Evolutionary conservation across 108 stramenopile genomes (phyloP).

Genomic region (Tribonema minus): DNA sequence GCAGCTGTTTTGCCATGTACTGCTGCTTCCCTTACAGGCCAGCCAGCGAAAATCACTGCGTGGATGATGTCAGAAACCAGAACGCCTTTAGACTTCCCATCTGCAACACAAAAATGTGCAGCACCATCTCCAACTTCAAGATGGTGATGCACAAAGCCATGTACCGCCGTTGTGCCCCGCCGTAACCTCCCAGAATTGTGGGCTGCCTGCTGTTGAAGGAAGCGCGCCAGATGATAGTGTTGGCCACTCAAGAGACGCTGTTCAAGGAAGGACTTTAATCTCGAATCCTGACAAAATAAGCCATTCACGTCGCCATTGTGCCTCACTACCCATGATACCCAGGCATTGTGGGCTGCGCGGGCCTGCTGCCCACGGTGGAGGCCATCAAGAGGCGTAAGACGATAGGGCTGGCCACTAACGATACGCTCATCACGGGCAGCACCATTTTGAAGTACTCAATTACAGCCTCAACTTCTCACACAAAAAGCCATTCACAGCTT

Average conservation of each 20-base stretch:
- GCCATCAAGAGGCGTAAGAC: conserved; percentile 88
- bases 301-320: not conserved
- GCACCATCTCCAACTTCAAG: too few species aligned
- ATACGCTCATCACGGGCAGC: conserved; percentile 90
- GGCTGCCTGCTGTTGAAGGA: conserved; percentile 90
- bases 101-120: too few species aligned
- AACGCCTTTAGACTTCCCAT: too few species aligned
- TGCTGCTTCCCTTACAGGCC: too few species aligned
- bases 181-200: conserved; percentile 73
- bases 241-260: conserved; percentile 94
- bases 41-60: too few species aligned
- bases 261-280: conserved; percentile 65
- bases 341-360: conserved; percentile 92
- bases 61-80: too few species aligned
- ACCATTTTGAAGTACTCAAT: not conserved
- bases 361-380: conserved; percentile 78
- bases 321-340: too few species aligned
- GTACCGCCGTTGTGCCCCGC: too few species aligned
- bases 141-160: too few species aligned
- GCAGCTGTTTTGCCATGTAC: too few species aligned
- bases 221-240: conserved; percentile 81
- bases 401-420: conserved; percentile 93
- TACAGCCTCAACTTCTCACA: not conserved
- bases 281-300: not conserved
- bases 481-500: not conserved